phyloP scores from a whole-genome alignment of 257 asterid species.

The Anisodus tanguticus region DNA sequence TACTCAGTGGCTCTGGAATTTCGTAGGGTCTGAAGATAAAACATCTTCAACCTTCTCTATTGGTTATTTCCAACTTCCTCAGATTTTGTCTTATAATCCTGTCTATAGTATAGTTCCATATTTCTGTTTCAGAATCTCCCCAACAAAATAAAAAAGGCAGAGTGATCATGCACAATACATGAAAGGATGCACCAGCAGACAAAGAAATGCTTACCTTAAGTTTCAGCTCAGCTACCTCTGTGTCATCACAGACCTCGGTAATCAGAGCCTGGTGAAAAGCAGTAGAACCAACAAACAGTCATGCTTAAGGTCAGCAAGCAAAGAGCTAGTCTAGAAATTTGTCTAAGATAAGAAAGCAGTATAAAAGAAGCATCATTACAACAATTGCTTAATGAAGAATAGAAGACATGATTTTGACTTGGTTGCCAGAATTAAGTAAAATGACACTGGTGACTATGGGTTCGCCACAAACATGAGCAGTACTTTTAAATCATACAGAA shows the following conservation, averaged over 20 bases:
- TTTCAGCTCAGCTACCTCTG: slow-evolving; percentile 80
- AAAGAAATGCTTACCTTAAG: slow-evolving; percentile 57
- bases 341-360: not conserved
- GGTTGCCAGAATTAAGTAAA: not conserved
- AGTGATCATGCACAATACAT: not conserved
- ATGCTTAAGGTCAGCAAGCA: slow-evolving; percentile 28
- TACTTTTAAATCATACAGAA: not conserved
- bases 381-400: not conserved
- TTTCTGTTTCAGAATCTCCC: slow-evolving; percentile 21
- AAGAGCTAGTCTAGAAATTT: not conserved
- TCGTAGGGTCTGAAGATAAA: not conserved
- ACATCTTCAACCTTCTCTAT: not conserved
- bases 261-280: slow-evolving; percentile 58
- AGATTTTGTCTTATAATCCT: not conserved
- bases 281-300: not conserved
- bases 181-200: not conserved
- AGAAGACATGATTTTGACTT: not conserved
- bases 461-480: slow-evolving; percentile 7
- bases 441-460: slow-evolving; percentile 4
- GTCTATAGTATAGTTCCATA: not conserved
- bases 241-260: slow-evolving; percentile 73
- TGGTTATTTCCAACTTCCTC: not conserved
- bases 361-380: not conserved
- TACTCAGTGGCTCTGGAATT: not conserved
- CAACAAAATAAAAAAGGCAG: not conserved